Conservation (phyloP, 208 protist species). For the Acanthamoeba healyi region DNA sequence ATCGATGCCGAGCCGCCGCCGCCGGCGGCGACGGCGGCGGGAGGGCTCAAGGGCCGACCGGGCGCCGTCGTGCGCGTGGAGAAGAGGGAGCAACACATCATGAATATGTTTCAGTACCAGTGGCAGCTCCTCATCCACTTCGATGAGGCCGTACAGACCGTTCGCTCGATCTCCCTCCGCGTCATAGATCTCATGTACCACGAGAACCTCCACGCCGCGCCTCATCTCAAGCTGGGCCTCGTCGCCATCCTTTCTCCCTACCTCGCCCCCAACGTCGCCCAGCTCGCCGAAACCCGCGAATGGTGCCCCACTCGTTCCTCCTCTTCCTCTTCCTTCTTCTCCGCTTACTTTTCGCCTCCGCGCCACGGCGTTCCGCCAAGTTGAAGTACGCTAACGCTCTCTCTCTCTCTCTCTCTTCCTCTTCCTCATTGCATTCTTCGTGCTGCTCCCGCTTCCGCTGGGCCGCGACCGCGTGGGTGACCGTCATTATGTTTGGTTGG, state of each 20-base stretch:
- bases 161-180: neutral
- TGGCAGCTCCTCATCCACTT: constrained; percentile 53
- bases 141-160: neutral
- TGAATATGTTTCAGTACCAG: constrained; percentile 70
- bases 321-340: too few relatives aligned
- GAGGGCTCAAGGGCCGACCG: neutral
- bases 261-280: neutral
- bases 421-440: too few relatives aligned
- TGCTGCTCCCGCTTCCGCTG: too few relatives aligned
- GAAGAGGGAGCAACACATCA: constrained; percentile 61
- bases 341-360: too few relatives aligned
- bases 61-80: neutral
- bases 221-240: neutral
- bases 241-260: neutral
- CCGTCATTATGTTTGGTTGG: too few relatives aligned
- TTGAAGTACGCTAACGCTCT: too few relatives aligned
- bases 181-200: constrained; percentile 51
- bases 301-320: neutral
- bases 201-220: constrained; percentile 14
- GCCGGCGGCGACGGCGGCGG: too few relatives aligned
- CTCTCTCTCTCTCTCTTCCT: neutral
- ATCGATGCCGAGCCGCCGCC: too few relatives aligned
- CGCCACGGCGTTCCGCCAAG: too few relatives aligned
- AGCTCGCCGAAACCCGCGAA: neutral
- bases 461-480: too few relatives aligned